Conservation (phyloP, 257 asterid species). For the Rauvolfia tetraphylla region DNA sequence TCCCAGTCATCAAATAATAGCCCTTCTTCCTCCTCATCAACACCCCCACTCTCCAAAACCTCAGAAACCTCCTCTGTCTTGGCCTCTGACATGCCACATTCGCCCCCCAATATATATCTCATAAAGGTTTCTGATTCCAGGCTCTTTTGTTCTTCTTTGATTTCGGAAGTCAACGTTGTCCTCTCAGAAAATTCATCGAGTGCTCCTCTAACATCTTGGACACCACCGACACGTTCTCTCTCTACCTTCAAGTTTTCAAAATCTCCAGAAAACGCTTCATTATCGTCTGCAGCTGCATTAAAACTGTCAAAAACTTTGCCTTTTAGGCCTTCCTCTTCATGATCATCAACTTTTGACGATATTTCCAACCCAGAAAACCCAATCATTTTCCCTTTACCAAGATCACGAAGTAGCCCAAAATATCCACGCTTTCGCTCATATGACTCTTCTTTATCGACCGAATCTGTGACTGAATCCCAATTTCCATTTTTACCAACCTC, state of each 20-base stretch:
- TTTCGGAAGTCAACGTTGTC: conserved; percentile 7
- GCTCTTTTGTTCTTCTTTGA: conserved; percentile 9
- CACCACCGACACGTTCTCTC: conserved; percentile 5
- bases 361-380: conserved; percentile 11
- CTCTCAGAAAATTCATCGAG: conserved; percentile 19
- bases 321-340: not conserved
- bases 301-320: not conserved
- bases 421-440: not conserved
- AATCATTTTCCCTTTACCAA: conserved; percentile 4
- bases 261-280: not conserved
- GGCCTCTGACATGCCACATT: conserved; percentile 5
- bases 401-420: not conserved
- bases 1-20: conserved; percentile 61
- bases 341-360: not conserved
- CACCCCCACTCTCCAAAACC: conserved; percentile 17
- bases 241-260: conserved; percentile 2
- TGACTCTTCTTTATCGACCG: conserved; percentile 2
- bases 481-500: conserved; percentile 1
- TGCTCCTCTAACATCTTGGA: not conserved
- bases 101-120: conserved; percentile 1
- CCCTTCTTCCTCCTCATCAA: conserved; percentile 16
- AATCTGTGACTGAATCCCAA: not conserved
- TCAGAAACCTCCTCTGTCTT: not conserved
- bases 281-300: not conserved
- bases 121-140: conserved; percentile 5